Percentiles rank a stretch among this genome's conserved stretches.
Evolutionary conservation across 1,284 basidiomycete species (phyloP).

Genomic region (Clitocybe nebularis): DNA sequence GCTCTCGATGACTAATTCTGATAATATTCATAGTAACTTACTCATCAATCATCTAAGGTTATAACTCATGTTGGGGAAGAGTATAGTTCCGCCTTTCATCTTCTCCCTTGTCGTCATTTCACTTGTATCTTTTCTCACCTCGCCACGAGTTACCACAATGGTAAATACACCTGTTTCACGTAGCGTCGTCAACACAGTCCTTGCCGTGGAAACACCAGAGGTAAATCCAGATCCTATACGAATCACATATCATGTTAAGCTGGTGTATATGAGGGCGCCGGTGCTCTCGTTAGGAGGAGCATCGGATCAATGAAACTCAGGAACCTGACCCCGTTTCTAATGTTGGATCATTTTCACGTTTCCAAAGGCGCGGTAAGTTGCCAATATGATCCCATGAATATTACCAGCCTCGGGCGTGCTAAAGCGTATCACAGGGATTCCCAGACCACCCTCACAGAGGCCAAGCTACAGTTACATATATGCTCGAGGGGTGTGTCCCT

Average conservation of each 20-base stretch:
- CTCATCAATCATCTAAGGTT: no score
- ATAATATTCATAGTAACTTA: no score
- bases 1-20: no score
- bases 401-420: conserved; percentile 9
- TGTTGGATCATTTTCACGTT: conserved; percentile 79
- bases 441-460: conserved; percentile 90
- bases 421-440: conserved; percentile 55
- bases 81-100: no score
- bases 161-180: conserved; percentile 48
- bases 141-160: conserved; percentile 8
- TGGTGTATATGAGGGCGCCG: conserved; percentile 59
- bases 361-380: conserved; percentile 53
- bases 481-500: conserved; percentile 68
- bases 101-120: conserved; percentile 14
- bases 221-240: conserved; percentile 28
- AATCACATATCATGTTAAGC: conserved; percentile 1
- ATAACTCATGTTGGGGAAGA: no score
- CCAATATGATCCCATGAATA: neutral
- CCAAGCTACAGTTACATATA: conserved; percentile 85
- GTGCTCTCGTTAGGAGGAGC: conserved; percentile 84
- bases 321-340: conserved; percentile 88
- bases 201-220: conserved; percentile 81
- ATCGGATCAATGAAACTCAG: conserved; percentile 77
- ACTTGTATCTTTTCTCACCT: conserved; percentile 12
- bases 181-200: conserved; percentile 68